A percentile compares a stretch with the other conserved stretches of the same genome.
Evolutionary conservation across 495 filamentous ascomycete genomes (phyloP).

Genomic region (Viridothelium virens): DNA sequence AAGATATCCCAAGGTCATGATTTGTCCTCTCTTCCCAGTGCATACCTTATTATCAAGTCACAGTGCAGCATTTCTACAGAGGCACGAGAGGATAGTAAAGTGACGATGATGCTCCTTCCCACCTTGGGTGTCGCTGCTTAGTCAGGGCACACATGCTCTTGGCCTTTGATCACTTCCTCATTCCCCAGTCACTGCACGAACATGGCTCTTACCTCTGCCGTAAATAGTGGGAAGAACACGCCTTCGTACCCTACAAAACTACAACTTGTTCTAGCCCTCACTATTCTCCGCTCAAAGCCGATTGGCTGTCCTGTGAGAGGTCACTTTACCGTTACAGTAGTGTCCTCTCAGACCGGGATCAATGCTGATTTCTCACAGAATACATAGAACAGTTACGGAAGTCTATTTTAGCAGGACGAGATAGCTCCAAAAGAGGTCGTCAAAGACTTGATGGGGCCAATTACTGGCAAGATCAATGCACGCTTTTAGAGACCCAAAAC

Average conservation of each 20-base stretch:
- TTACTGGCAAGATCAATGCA: slow-evolving; percentile 13
- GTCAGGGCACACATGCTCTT: not conserved
- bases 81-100: no score
- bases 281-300: slow-evolving; percentile 13
- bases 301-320: slow-evolving; percentile 4
- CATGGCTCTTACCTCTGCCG: not conserved
- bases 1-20: not conserved
- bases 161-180: not conserved
- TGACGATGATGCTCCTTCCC: slow-evolving; percentile 1
- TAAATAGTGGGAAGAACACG: not conserved
- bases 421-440: not conserved
- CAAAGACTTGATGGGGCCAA: slow-evolving; percentile 2
- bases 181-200: not conserved
- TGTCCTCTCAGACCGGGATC: not conserved
- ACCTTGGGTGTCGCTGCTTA: not conserved
- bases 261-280: slow-evolving; percentile 12
- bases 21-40: not conserved
- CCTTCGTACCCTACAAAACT: not conserved
- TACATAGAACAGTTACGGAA: slow-evolving; percentile 9
- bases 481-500: not conserved
- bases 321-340: not conserved
- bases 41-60: not conserved
- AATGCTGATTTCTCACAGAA: slow-evolving; percentile 7
- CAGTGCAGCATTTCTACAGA: not conserved
- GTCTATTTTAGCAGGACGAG: not conserved